Evolutionary conservation across 1,139 yeast genomes (phyloP).

Genomic region (Saccharomyces hybrid): DNA sequence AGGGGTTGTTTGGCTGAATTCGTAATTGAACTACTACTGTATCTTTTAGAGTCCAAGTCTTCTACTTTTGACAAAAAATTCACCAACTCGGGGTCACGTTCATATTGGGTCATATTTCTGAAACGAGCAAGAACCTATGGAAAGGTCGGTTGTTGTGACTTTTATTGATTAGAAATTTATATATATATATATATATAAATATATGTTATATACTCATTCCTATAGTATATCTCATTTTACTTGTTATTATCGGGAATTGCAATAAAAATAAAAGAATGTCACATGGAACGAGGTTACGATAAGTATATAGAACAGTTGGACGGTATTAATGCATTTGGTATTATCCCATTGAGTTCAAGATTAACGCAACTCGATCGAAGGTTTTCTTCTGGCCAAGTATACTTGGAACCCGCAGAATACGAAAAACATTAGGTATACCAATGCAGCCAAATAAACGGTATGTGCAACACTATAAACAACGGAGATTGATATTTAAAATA

Average conservation of each 20-base stretch:
- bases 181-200: neutral
- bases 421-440: constrained; percentile 72
- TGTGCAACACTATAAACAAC: constrained; percentile 56
- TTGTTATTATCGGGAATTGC: neutral
- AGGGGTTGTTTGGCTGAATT: constrained; percentile 6
- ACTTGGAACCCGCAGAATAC: constrained; percentile 87
- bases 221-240: neutral
- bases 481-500: neutral
- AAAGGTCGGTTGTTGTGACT: neutral
- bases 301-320: neutral
- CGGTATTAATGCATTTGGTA: neutral
- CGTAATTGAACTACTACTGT: constrained; percentile 5
- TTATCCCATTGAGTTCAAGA: neutral
- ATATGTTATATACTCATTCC: neutral
- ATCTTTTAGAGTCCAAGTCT: constrained; percentile 12
- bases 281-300: constrained; percentile 1
- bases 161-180: neutral
- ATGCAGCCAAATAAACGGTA: constrained; percentile 83
- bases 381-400: constrained; percentile 27
- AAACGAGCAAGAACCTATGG: neutral
- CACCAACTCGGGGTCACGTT: constrained; percentile 10
- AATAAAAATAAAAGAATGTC: neutral
- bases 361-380: constrained; percentile 29
- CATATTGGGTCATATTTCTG: neutral
- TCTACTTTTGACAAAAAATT: constrained; percentile 19